phyloP scores from a whole-genome alignment of 805 yeast species.

The Hanseniaspora pseudoguilliermondii region DNA sequence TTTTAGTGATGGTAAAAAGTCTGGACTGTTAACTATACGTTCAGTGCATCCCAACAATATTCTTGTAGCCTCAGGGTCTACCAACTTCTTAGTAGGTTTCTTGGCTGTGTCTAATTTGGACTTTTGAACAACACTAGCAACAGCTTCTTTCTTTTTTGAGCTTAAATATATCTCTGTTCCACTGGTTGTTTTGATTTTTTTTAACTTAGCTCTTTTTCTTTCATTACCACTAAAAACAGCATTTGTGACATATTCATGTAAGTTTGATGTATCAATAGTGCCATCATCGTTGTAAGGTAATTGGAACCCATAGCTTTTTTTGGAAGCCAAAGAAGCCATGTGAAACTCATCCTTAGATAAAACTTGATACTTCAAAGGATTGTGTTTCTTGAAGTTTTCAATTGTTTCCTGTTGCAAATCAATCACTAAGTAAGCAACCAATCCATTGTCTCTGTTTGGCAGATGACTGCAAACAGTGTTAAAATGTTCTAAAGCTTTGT shows the following conservation, averaged over 20 bases:
- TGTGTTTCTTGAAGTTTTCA: neutral
- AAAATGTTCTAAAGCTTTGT: neutral
- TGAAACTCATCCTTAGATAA: constrained; percentile 1
- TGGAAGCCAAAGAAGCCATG: constrained; percentile 1
- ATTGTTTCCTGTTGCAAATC: neutral
- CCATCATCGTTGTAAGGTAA: constrained; percentile 1
- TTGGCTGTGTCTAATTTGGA: neutral
- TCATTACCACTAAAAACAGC: neutral
- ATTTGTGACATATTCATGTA: neutral
- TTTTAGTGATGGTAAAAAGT: too few species aligned
- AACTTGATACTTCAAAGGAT: neutral
- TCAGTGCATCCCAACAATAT: too few species aligned
- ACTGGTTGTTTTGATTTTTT: neutral
- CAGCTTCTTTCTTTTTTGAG: neutral
- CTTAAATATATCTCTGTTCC: neutral
- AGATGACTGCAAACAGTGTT: neutral
- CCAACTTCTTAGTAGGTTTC: neutral
- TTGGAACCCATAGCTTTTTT: constrained; percentile 2
- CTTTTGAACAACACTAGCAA: neutral
- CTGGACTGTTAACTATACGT: too few species aligned
- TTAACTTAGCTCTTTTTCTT: neutral
- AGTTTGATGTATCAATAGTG: neutral
- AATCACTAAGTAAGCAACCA: neutral
- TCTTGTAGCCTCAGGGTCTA: too few species aligned
- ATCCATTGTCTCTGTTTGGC: neutral